Evolutionary conservation across 495 filamentous ascomycete species (phyloP).

Genomic region (Annulohypoxylon bovei): DNA sequence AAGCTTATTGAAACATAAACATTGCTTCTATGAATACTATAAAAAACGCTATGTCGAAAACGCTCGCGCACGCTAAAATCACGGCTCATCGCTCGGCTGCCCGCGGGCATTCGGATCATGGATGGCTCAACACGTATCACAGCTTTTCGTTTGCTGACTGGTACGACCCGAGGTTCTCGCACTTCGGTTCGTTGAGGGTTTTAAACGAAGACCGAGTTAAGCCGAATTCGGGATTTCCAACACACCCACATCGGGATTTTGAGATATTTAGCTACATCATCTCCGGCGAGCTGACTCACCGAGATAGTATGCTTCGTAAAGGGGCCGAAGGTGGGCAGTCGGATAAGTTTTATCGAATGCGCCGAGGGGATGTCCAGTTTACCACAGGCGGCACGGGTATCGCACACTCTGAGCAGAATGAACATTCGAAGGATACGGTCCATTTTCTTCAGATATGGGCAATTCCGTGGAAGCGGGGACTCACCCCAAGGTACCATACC

Average conservation of each 20-base stretch:
- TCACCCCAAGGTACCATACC: constrained; percentile 77
- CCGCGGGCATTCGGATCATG: constrained; percentile 78
- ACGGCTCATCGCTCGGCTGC: constrained; percentile 66
- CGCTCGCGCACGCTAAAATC: constrained; percentile 70
- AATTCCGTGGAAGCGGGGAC: constrained; percentile 71
- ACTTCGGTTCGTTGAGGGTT: constrained; percentile 77
- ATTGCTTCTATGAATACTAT: constrained; percentile 37
- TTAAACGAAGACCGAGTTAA: constrained; percentile 85
- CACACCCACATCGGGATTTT: constrained; percentile 81
- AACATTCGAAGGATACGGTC: constrained; percentile 68
- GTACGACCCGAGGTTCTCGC: constrained; percentile 69
- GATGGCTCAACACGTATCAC: constrained; percentile 87
- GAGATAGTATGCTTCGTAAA: constrained; percentile 75
- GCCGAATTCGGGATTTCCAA: constrained; percentile 74
- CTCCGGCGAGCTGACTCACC: constrained; percentile 80
- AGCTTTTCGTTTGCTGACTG: constrained; percentile 83
- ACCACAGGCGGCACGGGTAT: constrained; percentile 83
- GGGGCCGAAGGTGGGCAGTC: constrained; percentile 60
- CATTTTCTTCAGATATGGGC: constrained; percentile 90
- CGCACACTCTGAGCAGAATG: constrained; percentile 79
- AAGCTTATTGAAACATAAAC: neutral
- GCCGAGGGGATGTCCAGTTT: constrained; percentile 83
- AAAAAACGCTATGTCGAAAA: constrained; percentile 62
- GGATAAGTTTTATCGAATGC: constrained; percentile 75
- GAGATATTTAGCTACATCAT: constrained; percentile 89